Evolutionary conservation across 805 yeast genomes (phyloP).

Genomic region (Wickerhamiella musiphila): DNA sequence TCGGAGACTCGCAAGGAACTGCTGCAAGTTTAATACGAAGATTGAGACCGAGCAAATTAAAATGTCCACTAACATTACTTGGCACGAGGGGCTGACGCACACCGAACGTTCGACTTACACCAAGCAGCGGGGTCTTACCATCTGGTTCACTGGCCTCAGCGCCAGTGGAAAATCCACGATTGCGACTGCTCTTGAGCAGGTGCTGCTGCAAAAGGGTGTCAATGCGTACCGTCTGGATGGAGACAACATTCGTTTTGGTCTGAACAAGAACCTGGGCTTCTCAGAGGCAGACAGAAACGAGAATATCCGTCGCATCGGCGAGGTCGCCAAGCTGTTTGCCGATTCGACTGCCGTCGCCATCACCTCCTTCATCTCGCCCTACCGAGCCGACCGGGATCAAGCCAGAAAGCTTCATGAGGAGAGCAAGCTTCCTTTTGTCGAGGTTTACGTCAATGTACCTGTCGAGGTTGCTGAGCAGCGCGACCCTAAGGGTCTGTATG

Average conservation of each 20-base stretch:
- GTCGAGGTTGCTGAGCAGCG: constrained; percentile 88
- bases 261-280: constrained; percentile 89
- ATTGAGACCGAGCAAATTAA: constrained; percentile 4
- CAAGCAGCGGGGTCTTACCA: constrained; percentile 72
- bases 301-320: constrained; percentile 86
- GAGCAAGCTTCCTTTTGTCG: constrained; percentile 65
- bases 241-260: constrained; percentile 85
- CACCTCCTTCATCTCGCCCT: constrained; percentile 88
- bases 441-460: constrained; percentile 86
- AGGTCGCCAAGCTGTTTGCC: constrained; percentile 84
- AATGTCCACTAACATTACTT: constrained; percentile 92
- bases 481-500: constrained; percentile 93
- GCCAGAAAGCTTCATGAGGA: constrained; percentile 76
- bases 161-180: constrained; percentile 92
- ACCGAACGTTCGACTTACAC: constrained; percentile 57
- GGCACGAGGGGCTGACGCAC: constrained; percentile 84
- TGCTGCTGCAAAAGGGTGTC: constrained; percentile 48
- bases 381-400: constrained; percentile 61
- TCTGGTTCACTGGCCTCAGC: constrained; percentile 90
- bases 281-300: constrained; percentile 83
- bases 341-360: constrained; percentile 79
- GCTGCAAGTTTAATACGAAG: not conserved
- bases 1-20: too few species aligned
- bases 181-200: constrained; percentile 85
- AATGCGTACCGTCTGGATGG: constrained; percentile 79